Base-by-base conservation (phyloP, 257 asterid species). In the Gentiana straminea region DNA sequence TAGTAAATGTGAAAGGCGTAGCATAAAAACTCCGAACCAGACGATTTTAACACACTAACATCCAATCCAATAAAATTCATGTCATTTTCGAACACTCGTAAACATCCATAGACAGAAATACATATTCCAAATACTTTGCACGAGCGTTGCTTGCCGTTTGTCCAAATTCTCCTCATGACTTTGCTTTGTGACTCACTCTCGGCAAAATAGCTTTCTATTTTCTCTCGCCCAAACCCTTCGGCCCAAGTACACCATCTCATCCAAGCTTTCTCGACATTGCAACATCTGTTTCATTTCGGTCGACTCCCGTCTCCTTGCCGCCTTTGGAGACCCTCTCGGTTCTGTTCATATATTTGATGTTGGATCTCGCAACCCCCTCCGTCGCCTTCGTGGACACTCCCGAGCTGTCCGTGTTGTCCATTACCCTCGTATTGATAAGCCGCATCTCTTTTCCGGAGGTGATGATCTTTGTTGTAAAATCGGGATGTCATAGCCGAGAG, bases 171-270 rank as follows among this genome's bases (percentile, higher is more conserved):
- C 97, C 98, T 35, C 73, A 92, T 72, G 95, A 92, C 68, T 85
- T 92, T 65, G 94, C 87, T n/a, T n/a, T 72, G 84, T 88, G 68
- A 61, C 97, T 12, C 94, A 87, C 44, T 92, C 98, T 61, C n/a
- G n/a, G n/a, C n/a, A n/a, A n/a, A n/a, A n/a, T n/a, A n/a, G n/a
- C n/a, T 85, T 35, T 54, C 94, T 46, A 54, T 83, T 32, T 83
- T 78, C 67, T 79, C 86, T 52, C n/a, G 85, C 81, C 2, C 61
- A 75, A 49, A 75, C 83, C 1, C 89, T 81, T n/a, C 75, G 73
- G 24, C 69, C 65, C 8, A 85, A 74, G 59, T 59, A 86, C 48
- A 77, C 70, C 12, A 78, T 91, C 60, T 13, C 84, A 37, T 70
- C 80, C 1, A 60, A 15, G 73, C 11, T 81, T 85, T 61, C 10